Percentiles rank a stretch among this genome's conserved stretches.
phyloP scores from a whole-genome alignment of 2,329 filamentous ascomycete species.

The Pyricularia sp. region DNA sequence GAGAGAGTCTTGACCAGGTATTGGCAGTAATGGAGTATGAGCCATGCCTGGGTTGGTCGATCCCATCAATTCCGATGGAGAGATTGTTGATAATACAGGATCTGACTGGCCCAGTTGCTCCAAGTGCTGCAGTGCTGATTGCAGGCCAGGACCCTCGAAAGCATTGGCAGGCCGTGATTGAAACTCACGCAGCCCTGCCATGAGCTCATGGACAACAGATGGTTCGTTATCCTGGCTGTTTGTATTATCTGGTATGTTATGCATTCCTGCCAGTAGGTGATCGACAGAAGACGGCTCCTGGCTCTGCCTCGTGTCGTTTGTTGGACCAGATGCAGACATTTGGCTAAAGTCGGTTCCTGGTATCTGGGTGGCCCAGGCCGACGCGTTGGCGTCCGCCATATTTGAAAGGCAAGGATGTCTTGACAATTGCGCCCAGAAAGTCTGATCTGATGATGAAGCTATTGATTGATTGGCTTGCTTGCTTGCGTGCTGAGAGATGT shows the following conservation, averaged over 20 bases:
- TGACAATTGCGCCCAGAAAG: neutral
- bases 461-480: slow-evolving; percentile 1
- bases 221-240: neutral
- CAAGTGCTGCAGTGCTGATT: neutral
- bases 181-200: neutral
- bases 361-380: neutral
- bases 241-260: neutral
- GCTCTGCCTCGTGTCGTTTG: neutral
- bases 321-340: neutral
- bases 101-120: neutral
- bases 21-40: neutral
- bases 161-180: neutral
- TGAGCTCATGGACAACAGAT: neutral
- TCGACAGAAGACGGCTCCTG: neutral
- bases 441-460: neutral
- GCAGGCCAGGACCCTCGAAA: neutral
- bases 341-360: neutral
- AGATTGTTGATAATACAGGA: slow-evolving; percentile 5
- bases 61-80: slow-evolving; percentile 7
- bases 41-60: slow-evolving; percentile 3
- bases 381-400: neutral
- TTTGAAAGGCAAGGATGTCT: neutral
- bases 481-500: neutral
- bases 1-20: neutral
- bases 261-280: neutral